phyloP scores from a whole-genome alignment of 1,284 basidiomycete species.

The Coniferiporia sulphurascens region DNA sequence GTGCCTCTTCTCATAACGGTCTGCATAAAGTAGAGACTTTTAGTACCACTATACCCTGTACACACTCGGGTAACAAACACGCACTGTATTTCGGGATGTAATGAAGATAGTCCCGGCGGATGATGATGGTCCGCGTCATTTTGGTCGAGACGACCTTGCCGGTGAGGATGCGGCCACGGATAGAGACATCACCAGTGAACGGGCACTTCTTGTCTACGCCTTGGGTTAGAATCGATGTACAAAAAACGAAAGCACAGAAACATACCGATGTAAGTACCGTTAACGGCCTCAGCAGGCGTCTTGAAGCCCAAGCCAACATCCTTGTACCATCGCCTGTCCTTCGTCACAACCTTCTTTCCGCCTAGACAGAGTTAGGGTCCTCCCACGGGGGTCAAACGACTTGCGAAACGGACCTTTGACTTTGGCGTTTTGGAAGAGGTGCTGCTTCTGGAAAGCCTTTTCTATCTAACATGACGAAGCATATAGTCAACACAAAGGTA shows the following conservation, averaged over 20 bases:
- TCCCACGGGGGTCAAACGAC: background rate
- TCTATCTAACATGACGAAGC: conserved; percentile 56
- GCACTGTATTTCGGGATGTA: conserved; percentile 98
- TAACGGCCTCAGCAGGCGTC: conserved; percentile 95
- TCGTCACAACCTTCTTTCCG: conserved; percentile 88
- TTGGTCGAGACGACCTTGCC: conserved; percentile 98
- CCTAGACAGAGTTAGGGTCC: conserved; percentile 36
- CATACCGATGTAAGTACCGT: conserved; percentile 94
- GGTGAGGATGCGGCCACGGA: conserved; percentile 98
- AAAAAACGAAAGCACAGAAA: conserved; percentile 17
- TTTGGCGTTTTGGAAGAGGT: conserved; percentile 98
- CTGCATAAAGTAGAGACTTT: conserved; percentile 32
- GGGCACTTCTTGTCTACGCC: conserved; percentile 97
- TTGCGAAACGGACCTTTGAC: conserved; percentile 67
- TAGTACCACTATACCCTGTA: background rate
- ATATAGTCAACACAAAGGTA: conserved; percentile 12
- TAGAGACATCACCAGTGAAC: conserved; percentile 93
- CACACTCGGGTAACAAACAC: conserved; percentile 22
- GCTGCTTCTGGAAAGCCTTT: conserved; percentile 96
- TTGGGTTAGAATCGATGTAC: background rate
- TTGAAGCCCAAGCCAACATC: conserved; percentile 97
- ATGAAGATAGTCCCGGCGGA: conserved; percentile 98
- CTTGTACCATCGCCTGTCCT: conserved; percentile 99
- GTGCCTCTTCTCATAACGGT: conserved; percentile 96
- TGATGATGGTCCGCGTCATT: conserved; percentile 99